These are phyloP conservation scores for Hibiscus tridactylites DNA, from an alignment of 345 rosid genomes.

Conservation along the genomic window DNA sequence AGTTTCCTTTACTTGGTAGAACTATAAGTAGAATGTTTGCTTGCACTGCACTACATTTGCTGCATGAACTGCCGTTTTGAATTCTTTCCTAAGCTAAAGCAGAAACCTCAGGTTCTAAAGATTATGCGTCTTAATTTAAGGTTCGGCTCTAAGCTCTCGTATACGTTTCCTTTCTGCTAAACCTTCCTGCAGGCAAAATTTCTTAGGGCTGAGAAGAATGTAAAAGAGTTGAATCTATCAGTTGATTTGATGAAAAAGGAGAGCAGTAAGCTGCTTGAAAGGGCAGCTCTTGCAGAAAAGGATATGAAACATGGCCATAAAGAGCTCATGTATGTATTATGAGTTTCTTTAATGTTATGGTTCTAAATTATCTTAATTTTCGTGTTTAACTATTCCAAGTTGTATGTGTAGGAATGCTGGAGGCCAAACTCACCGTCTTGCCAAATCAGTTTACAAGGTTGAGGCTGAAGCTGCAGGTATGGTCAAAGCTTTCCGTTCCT, in stretches of 20 bases:
- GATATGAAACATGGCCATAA: slow-evolving; percentile 70
- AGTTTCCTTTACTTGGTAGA: neutral
- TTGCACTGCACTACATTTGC: neutral
- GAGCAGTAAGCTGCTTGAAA: slow-evolving; percentile 75
- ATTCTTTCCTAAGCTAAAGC: neutral
- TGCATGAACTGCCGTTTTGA: neutral
- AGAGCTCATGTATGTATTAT: slow-evolving; percentile 53
- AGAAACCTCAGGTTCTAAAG: neutral
- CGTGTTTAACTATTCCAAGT: slow-evolving; percentile 2
- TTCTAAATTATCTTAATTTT: neutral
- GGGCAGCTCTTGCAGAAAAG: slow-evolving; percentile 79
- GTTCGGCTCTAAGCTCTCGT: neutral
- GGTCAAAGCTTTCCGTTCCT: neutral
- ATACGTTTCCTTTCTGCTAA: neutral
- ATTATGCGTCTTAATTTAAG: neutral
- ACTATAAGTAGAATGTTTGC: neutral
- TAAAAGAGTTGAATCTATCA: slow-evolving; percentile 62
- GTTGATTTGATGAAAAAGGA: slow-evolving; percentile 84
- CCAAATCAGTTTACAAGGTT: slow-evolving; percentile 64
- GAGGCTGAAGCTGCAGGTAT: slow-evolving; percentile 76
- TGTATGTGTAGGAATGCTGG: slow-evolving; percentile 59
- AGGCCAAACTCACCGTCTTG: slow-evolving; percentile 53
- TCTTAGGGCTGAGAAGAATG: slow-evolving; percentile 68
- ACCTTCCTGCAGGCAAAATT: slow-evolving; percentile 52
- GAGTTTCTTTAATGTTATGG: neutral